These are phyloP conservation scores for Penicillium odoratum DNA, from an alignment of 495 filamentous ascomycete genomes.

Conservation along the genomic window DNA sequence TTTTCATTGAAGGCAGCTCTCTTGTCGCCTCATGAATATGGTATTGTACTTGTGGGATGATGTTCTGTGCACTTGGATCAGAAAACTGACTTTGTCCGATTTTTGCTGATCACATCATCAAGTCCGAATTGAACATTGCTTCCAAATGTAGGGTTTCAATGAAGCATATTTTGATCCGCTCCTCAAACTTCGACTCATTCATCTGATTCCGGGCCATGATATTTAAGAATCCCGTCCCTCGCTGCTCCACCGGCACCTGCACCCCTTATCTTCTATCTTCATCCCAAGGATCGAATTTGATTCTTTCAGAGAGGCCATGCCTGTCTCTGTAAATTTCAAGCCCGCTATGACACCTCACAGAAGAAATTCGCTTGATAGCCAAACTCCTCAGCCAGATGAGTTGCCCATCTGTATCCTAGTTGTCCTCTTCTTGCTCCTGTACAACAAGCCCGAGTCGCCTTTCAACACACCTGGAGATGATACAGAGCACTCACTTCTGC, in stretches of 20 bases:
- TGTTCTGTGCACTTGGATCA: not conserved
- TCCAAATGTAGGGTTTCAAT: not conserved
- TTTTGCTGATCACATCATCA: not conserved
- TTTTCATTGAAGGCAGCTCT: not conserved
- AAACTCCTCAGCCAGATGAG: not conserved
- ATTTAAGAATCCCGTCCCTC: not conserved
- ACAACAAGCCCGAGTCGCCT: not conserved
- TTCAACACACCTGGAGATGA: not conserved
- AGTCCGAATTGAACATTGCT: not conserved
- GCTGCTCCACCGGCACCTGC: not conserved
- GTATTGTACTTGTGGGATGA: not conserved
- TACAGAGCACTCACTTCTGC: not conserved
- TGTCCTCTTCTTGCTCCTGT: not conserved
- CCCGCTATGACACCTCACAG: not conserved
- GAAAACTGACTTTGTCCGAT: not conserved
- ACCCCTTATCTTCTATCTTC: not conserved
- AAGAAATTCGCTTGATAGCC: not conserved
- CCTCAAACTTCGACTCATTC: too few species aligned
- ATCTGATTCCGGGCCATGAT: not conserved
- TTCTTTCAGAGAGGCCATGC: not conserved
- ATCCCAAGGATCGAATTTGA: not conserved
- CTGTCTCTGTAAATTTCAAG: not conserved
- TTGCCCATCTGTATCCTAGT: not conserved
- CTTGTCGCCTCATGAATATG: not conserved
- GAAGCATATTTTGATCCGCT: not conserved